Conservation (phyloP, 495 filamentous ascomycete species). For the Neurospora sp. region DNA sequence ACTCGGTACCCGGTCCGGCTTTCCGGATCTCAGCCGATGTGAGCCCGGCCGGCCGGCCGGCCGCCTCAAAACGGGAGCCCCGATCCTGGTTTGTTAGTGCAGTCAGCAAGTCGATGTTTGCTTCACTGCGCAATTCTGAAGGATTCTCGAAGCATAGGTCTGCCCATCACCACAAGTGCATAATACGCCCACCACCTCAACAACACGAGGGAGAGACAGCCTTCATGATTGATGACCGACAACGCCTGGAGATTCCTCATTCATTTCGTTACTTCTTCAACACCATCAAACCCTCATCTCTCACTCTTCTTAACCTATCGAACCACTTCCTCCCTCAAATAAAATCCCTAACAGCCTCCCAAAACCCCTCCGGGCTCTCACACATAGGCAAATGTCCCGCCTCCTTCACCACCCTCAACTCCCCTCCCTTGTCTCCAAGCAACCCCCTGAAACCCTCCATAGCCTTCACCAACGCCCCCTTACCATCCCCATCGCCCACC, state of each 20-base stretch:
- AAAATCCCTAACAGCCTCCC: conserved; percentile 47
- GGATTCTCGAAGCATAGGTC: neutral
- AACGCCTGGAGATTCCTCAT: neutral
- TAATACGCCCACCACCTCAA: neutral
- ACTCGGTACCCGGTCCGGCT: no score
- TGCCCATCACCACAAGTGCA: neutral
- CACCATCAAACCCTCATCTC: neutral
- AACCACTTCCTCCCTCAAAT: conserved; percentile 13
- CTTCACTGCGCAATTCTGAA: neutral
- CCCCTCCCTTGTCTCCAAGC: conserved; percentile 40
- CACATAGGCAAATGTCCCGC: conserved; percentile 79
- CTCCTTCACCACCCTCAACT: conserved; percentile 49
- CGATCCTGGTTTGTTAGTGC: no score
- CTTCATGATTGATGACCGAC: neutral
- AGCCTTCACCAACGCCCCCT: conserved; percentile 59
- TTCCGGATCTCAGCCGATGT: no score
- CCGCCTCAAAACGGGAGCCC: no score
- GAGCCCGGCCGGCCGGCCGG: no score
- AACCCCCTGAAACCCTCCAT: conserved; percentile 61
- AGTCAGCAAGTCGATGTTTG: neutral
- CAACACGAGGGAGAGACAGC: neutral
- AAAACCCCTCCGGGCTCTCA: conserved; percentile 59
- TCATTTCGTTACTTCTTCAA: no score
- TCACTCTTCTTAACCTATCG: conserved; percentile 3
- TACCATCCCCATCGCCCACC: conserved; percentile 56